Conservation (phyloP, 805 yeast genomes). For the Myxozyma monticola region DNA sequence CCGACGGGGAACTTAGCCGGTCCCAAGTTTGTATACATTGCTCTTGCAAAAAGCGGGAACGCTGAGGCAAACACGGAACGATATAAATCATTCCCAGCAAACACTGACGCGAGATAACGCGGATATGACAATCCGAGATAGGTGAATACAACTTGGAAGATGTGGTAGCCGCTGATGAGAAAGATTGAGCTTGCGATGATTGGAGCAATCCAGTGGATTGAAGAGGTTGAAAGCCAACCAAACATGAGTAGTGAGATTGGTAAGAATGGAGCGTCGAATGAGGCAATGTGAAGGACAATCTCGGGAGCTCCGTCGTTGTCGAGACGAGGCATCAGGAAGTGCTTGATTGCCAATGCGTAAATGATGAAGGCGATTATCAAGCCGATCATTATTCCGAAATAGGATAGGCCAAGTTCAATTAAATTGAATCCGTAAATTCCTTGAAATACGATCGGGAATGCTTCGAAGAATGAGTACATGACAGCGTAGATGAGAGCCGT, state of each 20-base stretch:
- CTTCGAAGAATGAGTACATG: conserved; percentile 59
- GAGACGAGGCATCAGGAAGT: background rate
- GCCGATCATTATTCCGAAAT: conserved; percentile 51
- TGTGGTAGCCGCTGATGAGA: conserved; percentile 44
- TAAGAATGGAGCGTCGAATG: conserved; percentile 33
- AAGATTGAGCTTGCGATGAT: conserved; percentile 47
- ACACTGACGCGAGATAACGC: too few species aligned
- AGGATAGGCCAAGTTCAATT: conserved; percentile 51
- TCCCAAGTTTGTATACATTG: conserved; percentile 52
- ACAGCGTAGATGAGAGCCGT: conserved; percentile 55
- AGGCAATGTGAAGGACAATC: conserved; percentile 7
- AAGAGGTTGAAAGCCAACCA: conserved; percentile 50
- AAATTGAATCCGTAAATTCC: conserved; percentile 50
- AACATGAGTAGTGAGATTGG: conserved; percentile 51
- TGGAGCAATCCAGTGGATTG: conserved; percentile 53
- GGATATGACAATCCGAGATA: conserved; percentile 51
- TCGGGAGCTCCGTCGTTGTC: conserved; percentile 14
- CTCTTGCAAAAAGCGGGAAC: conserved; percentile 64
- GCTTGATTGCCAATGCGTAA: background rate
- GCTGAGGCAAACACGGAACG: conserved; percentile 57
- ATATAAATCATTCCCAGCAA: conserved; percentile 56
- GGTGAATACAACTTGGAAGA: conserved; percentile 55
- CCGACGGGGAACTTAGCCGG: conserved; percentile 52
- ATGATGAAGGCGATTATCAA: conserved; percentile 33
- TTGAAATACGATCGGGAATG: conserved; percentile 56